Base-by-base conservation (phyloP, 2,329 filamentous ascomycete genomes). In the Alternaria panax region DNA sequence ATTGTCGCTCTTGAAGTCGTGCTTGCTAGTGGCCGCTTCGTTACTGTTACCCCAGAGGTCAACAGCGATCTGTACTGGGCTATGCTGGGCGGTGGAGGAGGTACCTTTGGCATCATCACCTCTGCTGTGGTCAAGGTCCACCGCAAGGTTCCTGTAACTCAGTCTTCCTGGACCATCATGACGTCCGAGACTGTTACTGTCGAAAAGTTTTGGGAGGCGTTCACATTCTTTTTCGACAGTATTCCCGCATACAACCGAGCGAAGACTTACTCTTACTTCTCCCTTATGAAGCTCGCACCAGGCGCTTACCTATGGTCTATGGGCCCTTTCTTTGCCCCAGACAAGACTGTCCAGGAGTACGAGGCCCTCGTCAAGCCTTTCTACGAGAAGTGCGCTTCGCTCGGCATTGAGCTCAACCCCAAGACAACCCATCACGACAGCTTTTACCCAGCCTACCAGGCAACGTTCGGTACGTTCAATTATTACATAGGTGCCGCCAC, bases 1-100 rank as follows among this genome's bases (percentile, higher is more conserved):
- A 71, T 80, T 14, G 62, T 76, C 5, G 71, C 74, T 43, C 77
- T 75, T 30, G 74, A 81, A 54, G 66, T 75, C 4, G 72, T 75
- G 1, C 69, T 71, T 14, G 69, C 73, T 3, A 66, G 36, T 30
- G 73, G 73, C 8, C 61, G 62, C 16, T 72, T 73, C 45, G 57
- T 73, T 6, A 71, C 65, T 47, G 69, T 59, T 16, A 73, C 69
- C 3, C 68, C 70, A 1, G 57, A 62, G n/a, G 47, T 77, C 25
- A 80, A 83, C 54, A 61, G 64, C 20, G 71, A 75, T 28, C 51
- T 81, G 7, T 81, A 78, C 65, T 75, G 69, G 65, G 78, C 77
- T 3, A 70, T 80, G 59, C 72, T 78, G 28, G 78, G 78, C 55
- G 75, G 75, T 24, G 74, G 74, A n/a, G 73, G 74, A 4, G 70